phyloP scores from a whole-genome alignment of 2,329 filamentous ascomycete genomes.

The Pseudohalonectria lignicola region DNA sequence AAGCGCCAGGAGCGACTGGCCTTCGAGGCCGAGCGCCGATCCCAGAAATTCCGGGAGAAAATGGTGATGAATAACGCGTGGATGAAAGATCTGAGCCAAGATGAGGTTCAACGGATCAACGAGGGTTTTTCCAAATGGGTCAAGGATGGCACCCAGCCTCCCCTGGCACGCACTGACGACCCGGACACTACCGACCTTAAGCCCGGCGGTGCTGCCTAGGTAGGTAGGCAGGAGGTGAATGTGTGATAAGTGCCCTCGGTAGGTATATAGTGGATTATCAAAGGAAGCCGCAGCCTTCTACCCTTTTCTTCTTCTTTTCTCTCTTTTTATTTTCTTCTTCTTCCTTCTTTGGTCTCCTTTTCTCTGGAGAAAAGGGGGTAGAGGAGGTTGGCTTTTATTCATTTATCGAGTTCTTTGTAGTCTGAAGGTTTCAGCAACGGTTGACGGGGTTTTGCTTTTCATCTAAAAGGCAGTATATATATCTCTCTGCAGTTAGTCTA shows the following conservation, averaged over 20 bases:
- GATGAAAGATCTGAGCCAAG: conserved; percentile 68
- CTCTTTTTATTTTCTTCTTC: neutral
- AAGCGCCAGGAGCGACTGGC: conserved; percentile 37
- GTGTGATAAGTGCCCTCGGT: neutral
- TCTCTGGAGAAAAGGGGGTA: too few species aligned
- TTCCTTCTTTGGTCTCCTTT: neutral
- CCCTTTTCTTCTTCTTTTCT: neutral
- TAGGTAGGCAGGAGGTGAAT: neutral
- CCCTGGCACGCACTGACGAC: neutral
- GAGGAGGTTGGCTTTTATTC: too few species aligned
- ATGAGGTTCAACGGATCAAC: conserved; percentile 65
- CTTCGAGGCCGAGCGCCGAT: conserved; percentile 22
- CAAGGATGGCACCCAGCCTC: conserved; percentile 27
- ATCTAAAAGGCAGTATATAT: too few species aligned
- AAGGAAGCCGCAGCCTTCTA: neutral
- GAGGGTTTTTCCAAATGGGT: conserved; percentile 47
- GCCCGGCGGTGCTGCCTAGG: neutral
- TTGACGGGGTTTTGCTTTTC: too few species aligned
- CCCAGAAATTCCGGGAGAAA: conserved; percentile 58
- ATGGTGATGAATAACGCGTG: conserved; percentile 73
- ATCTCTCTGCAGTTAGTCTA: too few species aligned
- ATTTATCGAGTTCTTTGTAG: too few species aligned
- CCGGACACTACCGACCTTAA: neutral
- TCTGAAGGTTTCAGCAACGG: too few species aligned
- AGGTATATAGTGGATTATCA: too few species aligned